These are phyloP conservation scores for Podospora pseudoanserina DNA, from an alignment of 495 filamentous ascomycete genomes.

Conservation along the genomic window DNA sequence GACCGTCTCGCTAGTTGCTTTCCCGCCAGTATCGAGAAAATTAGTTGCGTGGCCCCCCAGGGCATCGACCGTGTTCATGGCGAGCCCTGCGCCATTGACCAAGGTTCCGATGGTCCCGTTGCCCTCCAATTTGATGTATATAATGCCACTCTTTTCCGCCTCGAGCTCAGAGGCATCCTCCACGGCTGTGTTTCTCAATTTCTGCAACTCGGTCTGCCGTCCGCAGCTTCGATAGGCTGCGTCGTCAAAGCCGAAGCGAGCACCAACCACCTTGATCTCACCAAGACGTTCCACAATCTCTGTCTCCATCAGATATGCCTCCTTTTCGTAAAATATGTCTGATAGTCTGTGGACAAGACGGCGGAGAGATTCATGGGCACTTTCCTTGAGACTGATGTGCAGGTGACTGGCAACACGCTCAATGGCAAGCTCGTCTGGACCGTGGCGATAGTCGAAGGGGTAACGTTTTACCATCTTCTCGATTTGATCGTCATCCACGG, in stretches of 20 bases:
- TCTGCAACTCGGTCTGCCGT: constrained; percentile 64
- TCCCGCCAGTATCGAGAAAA: constrained; percentile 88
- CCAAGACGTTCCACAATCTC: constrained; percentile 41
- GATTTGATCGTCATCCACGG: constrained; percentile 30
- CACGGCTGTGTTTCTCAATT: constrained; percentile 47
- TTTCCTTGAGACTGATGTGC: constrained; percentile 21
- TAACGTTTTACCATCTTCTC: constrained; percentile 48
- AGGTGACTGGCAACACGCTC: constrained; percentile 33
- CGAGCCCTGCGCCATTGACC: constrained; percentile 85
- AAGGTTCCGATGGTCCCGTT: constrained; percentile 62
- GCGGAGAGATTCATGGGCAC: constrained; percentile 37
- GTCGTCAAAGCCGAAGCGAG: constrained; percentile 69
- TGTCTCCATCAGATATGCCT: constrained; percentile 61
- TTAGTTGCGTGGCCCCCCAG: constrained; percentile 68
- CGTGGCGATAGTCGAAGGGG: constrained; percentile 56
- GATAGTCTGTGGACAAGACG: constrained; percentile 53
- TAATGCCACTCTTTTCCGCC: constrained; percentile 68
- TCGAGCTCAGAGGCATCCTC: constrained; percentile 59
- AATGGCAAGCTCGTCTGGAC: constrained; percentile 51
- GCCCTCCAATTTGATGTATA: constrained; percentile 59
- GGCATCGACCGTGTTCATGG: constrained; percentile 89
- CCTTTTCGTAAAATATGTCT: constrained; percentile 61
- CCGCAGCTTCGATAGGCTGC: constrained; percentile 64
- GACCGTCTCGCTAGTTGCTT: constrained; percentile 82
- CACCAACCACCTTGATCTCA: constrained; percentile 44